phyloP scores from a whole-genome alignment of 2,329 filamentous ascomycete genomes.

The Cryphonectria carpinicola region DNA sequence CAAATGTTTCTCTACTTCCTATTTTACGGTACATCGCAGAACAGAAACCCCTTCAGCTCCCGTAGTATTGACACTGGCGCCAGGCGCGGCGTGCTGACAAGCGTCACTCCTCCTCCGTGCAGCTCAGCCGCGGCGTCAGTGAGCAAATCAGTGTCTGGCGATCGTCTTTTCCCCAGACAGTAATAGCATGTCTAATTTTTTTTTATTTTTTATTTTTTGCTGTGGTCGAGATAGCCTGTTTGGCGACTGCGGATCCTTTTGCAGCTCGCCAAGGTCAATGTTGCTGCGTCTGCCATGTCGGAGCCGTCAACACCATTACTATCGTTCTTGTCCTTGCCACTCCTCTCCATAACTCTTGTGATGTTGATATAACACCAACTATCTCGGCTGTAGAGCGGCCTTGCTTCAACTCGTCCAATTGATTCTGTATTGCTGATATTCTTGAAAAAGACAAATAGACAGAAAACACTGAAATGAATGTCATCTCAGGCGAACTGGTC shows the following conservation, averaged over 20 bases:
- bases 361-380: too few relatives aligned
- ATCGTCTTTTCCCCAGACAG: too few relatives aligned
- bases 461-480: too few relatives aligned
- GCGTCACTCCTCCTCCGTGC: neutral
- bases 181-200: neutral
- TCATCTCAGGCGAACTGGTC: too few relatives aligned
- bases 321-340: too few relatives aligned
- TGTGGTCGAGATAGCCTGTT: neutral
- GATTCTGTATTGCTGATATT: too few relatives aligned
- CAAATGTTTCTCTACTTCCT: neutral
- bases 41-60: neutral
- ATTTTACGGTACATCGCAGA: neutral
- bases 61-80: neutral
- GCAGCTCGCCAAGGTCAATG: neutral
- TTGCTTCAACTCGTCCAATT: too few relatives aligned
- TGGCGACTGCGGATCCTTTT: neutral
- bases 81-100: neutral
- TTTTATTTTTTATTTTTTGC: neutral
- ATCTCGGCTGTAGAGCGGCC: too few relatives aligned
- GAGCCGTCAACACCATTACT: too few relatives aligned
- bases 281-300: neutral
- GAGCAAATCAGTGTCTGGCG: neutral
- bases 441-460: too few relatives aligned
- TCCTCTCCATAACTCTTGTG: too few relatives aligned
- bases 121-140: neutral